Evolutionary conservation across 2,329 filamentous ascomycete species (phyloP).

Genomic region (Aspergillus pseudotamarii): DNA sequence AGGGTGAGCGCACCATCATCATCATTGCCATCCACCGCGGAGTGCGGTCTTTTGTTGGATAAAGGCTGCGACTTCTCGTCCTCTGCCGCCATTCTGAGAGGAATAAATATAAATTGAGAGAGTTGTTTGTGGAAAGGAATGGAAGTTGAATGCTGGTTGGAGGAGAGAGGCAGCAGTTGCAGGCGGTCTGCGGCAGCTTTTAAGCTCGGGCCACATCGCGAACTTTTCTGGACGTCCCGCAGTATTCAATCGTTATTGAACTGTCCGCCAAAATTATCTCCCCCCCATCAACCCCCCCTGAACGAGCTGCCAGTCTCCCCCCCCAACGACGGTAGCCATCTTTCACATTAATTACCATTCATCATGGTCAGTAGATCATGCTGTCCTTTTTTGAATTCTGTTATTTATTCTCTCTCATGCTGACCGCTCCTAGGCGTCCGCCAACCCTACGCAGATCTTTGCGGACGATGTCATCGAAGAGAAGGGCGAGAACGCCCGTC

Average conservation of each 20-base stretch:
- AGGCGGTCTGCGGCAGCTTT: constrained; percentile 22
- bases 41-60: constrained; percentile 60
- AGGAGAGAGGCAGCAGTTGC: neutral
- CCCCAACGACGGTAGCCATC: constrained; percentile 21
- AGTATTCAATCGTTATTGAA: constrained; percentile 14
- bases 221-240: constrained; percentile 34
- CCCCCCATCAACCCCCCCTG: constrained; percentile 18
- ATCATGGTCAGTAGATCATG: constrained; percentile 32
- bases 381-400: no score
- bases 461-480: constrained; percentile 95
- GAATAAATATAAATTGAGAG: neutral
- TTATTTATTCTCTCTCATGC: constrained; percentile 13
- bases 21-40: constrained; percentile 56
- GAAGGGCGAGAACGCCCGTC: constrained; percentile 98
- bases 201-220: constrained; percentile 32
- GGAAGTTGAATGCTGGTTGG: constrained; percentile 6
- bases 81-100: constrained; percentile 31
- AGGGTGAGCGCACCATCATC: constrained; percentile 34
- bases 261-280: constrained; percentile 9
- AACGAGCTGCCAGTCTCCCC: constrained; percentile 21
- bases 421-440: constrained; percentile 36
- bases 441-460: constrained; percentile 95
- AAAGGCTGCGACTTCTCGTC: constrained; percentile 25
- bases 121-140: neutral
- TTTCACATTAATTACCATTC: constrained; percentile 20